Evolutionary conservation across 2,329 filamentous ascomycete species (phyloP), one percentile per base, ranked within the genome.

Genomic region (Penicillium sp.): DNA sequence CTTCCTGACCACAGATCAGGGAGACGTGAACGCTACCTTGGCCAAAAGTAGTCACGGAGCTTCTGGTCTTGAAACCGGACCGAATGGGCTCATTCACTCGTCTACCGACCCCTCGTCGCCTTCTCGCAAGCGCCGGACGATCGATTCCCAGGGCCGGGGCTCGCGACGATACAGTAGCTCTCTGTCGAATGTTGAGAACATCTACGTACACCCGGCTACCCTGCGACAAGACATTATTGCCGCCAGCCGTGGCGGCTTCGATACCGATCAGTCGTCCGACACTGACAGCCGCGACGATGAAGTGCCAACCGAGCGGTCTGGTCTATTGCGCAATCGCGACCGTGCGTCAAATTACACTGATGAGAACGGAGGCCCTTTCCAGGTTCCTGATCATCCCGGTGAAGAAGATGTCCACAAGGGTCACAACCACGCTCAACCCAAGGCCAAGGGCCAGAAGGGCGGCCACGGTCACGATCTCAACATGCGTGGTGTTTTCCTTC

Each of bases 141-240:
- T 65, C 14, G 71, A 71, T 34, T 62, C 63, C 34, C 69, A 65
- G 57, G 63, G 59, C 38, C 72, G 72, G 48, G 66, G 65, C 54
- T 67, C 70, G 5, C 72, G 75, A 35, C 70, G 73, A 22, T 75
- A 73, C 58, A 78, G 75, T 61, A 84, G 79, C 78, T 92, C 80
- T 47, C 82, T 83, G 60, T 79, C 80, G 14, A 82, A 78, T 37
- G 85, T 92, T 57, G 89, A 88, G 28, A 84, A 87, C 55, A 85
- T 96, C 66, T 91, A 89, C 73, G 90, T 96, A 54, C 90, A 97
- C 73, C 95, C 95, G 2, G 90, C 92, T 25, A 94, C 89, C 63
- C 92, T 98, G 81, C 84, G 95, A 65, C 90, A 96, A 74, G 92
- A 94, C 57, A 96, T 99, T 67, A 96, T 98, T 65, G 88, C 89